Conservation (phyloP, 2,329 filamentous ascomycete species). For the Tolypocladium tropicale region DNA sequence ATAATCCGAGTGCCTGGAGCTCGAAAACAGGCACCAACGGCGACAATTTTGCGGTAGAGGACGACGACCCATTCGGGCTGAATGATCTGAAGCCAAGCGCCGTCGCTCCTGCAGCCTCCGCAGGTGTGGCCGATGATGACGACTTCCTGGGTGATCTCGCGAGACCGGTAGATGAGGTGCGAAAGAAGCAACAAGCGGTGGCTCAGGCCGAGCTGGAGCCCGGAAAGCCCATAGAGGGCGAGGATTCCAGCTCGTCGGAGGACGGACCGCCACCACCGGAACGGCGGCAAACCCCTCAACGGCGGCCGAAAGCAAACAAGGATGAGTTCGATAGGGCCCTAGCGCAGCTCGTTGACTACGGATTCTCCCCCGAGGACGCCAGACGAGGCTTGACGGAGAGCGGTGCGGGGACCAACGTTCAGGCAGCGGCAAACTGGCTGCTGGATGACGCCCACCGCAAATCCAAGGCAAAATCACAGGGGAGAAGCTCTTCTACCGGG, state of each 20-base stretch:
- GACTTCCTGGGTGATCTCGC: slow-evolving; percentile 57
- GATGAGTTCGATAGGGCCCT: slow-evolving; percentile 62
- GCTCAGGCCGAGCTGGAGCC: slow-evolving; percentile 28
- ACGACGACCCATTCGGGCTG: slow-evolving; percentile 85
- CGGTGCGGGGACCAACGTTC: slow-evolving; percentile 68
- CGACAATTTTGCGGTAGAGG: slow-evolving; percentile 45
- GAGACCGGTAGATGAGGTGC: slow-evolving; percentile 54
- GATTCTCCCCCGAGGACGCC: slow-evolving; percentile 81
- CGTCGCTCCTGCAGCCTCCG: slow-evolving; percentile 15
- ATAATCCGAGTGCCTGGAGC: slow-evolving; percentile 43
- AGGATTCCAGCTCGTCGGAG: slow-evolving; percentile 35
- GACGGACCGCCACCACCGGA: slow-evolving; percentile 20
- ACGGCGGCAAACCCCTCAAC: slow-evolving; percentile 10
- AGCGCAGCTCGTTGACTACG: slow-evolving; percentile 88
- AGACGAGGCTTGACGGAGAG: slow-evolving; percentile 69
- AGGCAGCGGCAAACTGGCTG: slow-evolving; percentile 80
- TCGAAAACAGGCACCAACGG: slow-evolving; percentile 14
- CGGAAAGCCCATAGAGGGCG: slow-evolving; percentile 43
- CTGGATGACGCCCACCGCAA: slow-evolving; percentile 85
- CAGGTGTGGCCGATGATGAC: slow-evolving; percentile 40
- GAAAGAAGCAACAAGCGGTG: slow-evolving; percentile 30
- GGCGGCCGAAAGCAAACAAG: slow-evolving; percentile 15
- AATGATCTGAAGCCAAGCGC: slow-evolving; percentile 44
- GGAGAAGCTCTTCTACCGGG: slow-evolving; percentile 29
- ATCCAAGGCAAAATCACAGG: slow-evolving; percentile 60